A percentile compares a stretch with the other conserved stretches of the same genome.
Conservation (phyloP, 495 filamentous ascomycete species). For the Xeromyces bisporus region DNA sequence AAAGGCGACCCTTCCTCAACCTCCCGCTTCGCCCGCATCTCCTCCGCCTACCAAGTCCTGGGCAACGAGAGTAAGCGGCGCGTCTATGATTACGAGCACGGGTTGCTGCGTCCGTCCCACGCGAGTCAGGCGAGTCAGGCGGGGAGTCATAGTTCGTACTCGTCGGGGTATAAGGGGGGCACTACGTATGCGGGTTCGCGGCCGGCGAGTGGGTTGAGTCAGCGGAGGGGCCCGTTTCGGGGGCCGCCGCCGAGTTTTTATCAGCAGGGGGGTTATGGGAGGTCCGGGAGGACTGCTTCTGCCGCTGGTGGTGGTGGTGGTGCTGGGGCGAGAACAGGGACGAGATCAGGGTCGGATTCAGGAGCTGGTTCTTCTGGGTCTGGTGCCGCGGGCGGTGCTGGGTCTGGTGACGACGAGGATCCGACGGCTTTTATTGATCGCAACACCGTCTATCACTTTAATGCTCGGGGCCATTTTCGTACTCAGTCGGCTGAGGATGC, state of each 20-base stretch:
- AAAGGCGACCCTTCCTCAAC: slow-evolving; percentile 53
- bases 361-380: slow-evolving; percentile 4
- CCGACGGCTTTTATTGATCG: slow-evolving; percentile 28
- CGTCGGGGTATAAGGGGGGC: slow-evolving; percentile 25
- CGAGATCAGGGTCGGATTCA: slow-evolving; percentile 4
- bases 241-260: slow-evolving; percentile 88
- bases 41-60: slow-evolving; percentile 72
- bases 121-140: slow-evolving; percentile 21
- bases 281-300: slow-evolving; percentile 5
- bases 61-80: slow-evolving; percentile 51
- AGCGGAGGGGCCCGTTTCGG: slow-evolving; percentile 52
- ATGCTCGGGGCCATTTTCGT: slow-evolving; percentile 49
- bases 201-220: slow-evolving; percentile 62
- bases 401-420: slow-evolving; percentile 15
- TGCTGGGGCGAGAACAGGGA: too few species aligned
- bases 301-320: slow-evolving; percentile 2
- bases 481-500: slow-evolving; percentile 47
- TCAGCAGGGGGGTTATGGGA: slow-evolving; percentile 46
- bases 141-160: slow-evolving; percentile 20
- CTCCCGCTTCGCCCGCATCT: slow-evolving; percentile 66
- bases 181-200: slow-evolving; percentile 43
- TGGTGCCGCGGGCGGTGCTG: slow-evolving; percentile 3
- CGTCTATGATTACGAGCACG: slow-evolving; percentile 57
- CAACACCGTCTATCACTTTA: slow-evolving; percentile 44
- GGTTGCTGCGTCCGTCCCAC: slow-evolving; percentile 22